Percentiles rank a stretch among this genome's conserved stretches.
phyloP scores from a whole-genome alignment of 345 rosid genomes.

The Citrus sinensis region DNA sequence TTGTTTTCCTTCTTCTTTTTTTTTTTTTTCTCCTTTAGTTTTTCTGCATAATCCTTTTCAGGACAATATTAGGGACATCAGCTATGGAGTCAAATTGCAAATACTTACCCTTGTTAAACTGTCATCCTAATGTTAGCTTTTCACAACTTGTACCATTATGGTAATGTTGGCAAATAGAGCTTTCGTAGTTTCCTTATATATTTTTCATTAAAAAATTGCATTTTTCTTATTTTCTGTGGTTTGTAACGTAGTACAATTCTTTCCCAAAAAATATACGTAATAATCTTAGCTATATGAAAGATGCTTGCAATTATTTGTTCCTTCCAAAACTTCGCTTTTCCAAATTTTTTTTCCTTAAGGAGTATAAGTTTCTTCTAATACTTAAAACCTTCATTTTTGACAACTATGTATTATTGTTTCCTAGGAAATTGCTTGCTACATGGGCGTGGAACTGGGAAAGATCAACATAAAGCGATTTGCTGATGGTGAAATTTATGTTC shows the following conservation, averaged over 20 bases:
- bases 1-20: neutral
- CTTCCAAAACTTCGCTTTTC: neutral
- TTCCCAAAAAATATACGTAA: neutral
- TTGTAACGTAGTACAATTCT: neutral
- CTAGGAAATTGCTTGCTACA: slow-evolving; percentile 92
- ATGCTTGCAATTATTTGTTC: neutral
- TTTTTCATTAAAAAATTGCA: neutral
- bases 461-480: slow-evolving; percentile 87
- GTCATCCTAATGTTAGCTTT: neutral
- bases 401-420: neutral
- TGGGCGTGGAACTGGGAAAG: slow-evolving; percentile 92
- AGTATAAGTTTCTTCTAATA: neutral
- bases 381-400: neutral
- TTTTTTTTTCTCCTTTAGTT: neutral
- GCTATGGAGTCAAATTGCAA: neutral
- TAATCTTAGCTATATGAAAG: neutral
- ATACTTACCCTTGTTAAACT: neutral
- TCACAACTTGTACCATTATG: neutral
- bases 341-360: too few relatives aligned
- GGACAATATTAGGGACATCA: neutral
- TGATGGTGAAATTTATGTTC: slow-evolving; percentile 94
- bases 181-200: neutral
- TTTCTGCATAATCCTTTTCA: neutral
- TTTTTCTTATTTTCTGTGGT: neutral
- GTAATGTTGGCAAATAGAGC: neutral